Percentiles rank a stretch among this genome's conserved stretches.
These are phyloP conservation scores for Colletotrichum magnum DNA, from an alignment of 2,329 filamentous ascomycete genomes.

Conservation along the genomic window DNA sequence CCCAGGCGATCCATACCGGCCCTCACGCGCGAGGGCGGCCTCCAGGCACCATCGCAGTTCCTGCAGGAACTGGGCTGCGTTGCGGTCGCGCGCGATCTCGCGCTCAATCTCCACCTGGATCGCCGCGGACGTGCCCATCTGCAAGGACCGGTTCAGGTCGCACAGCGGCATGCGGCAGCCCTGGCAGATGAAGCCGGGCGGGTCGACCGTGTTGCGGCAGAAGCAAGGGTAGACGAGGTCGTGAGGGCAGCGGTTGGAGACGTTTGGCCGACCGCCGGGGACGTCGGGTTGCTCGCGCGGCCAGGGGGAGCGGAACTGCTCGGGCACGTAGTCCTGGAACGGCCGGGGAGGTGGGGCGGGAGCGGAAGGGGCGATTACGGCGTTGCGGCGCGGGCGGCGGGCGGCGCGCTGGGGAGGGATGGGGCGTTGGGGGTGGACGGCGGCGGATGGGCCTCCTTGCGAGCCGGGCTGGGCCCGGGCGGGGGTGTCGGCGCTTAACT, in stretches of 20 bases:
- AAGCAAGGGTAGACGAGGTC: constrained; percentile 17
- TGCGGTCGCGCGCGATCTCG: not conserved
- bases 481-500: too few species aligned
- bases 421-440: too few species aligned
- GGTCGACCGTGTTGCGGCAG: not conserved
- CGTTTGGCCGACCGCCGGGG: not conserved
- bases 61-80: not conserved
- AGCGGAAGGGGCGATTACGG: not conserved
- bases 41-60: not conserved
- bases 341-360: not conserved
- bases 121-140: not conserved
- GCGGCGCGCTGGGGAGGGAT: too few species aligned
- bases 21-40: not conserved
- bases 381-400: not conserved
- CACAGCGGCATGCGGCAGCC: constrained; percentile 1
- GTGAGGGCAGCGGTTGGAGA: constrained; percentile 3
- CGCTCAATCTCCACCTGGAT: not conserved
- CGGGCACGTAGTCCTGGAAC: not conserved
- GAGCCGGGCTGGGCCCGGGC: too few species aligned
- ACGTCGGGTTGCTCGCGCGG: not conserved
- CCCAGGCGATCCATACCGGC: not conserved
- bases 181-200: not conserved
- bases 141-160: not conserved
- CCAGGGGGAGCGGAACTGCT: not conserved
- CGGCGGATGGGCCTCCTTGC: too few species aligned